Evolutionary conservation across 108 stramenopile genomes (phyloP).

Genomic region (Heterococcus sp.): DNA sequence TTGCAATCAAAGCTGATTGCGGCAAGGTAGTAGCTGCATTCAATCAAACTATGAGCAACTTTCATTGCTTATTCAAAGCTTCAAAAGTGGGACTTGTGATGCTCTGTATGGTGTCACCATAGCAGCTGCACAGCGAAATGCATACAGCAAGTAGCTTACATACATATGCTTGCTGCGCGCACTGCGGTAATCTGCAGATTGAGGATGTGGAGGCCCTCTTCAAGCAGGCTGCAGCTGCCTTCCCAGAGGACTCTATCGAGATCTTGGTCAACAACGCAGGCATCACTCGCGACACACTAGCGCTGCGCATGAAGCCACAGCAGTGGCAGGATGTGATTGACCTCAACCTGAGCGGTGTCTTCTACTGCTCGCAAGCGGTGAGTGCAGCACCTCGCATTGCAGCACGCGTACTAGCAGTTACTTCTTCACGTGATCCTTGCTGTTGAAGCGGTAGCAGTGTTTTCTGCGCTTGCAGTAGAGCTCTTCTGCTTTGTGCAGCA

Average conservation of each 20-base stretch:
- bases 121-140: too few species aligned
- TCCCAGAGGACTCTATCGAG: conserved; percentile 61
- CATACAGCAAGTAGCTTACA: too few species aligned
- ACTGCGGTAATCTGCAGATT: too few species aligned
- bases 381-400: not conserved
- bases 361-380: conserved; percentile 70
- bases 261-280: conserved; percentile 95
- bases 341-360: conserved; percentile 87
- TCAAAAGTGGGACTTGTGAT: too few species aligned
- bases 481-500: too few species aligned
- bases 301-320: conserved; percentile 88
- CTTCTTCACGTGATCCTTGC: too few species aligned
- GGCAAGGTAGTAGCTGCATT: too few species aligned
- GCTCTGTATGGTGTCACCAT: too few species aligned
- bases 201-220: conserved; percentile 76
- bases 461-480: not conserved
- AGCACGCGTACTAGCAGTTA: too few species aligned
- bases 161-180: too few species aligned
- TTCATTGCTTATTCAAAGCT: too few species aligned
- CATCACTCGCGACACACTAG: conserved; percentile 83
- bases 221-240: conserved; percentile 30
- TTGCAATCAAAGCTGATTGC: conserved; percentile 55
- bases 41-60: too few species aligned
- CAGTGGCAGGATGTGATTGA: conserved; percentile 92
- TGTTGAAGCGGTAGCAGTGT: not conserved